Conservation (phyloP, 805 yeast species). For the Candida parachauliodes region DNA sequence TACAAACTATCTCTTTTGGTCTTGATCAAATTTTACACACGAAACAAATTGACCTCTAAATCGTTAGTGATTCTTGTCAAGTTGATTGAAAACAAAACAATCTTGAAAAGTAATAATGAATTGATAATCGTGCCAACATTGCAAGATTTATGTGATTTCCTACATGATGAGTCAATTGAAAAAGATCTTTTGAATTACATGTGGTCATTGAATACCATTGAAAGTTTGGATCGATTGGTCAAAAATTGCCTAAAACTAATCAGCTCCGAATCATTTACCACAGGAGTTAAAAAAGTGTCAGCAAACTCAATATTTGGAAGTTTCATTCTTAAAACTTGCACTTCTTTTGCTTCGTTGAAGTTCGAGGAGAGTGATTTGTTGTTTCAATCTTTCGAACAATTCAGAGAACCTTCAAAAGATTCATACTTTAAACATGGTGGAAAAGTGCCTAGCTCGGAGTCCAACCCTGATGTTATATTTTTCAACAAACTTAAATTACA, state of each 20-base stretch:
- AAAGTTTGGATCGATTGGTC: constrained; percentile 33
- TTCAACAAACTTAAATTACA: constrained; percentile 15
- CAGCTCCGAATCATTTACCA: not conserved
- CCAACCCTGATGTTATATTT: constrained; percentile 12
- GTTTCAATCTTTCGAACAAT: constrained; percentile 32
- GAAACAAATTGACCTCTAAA: constrained; percentile 16
- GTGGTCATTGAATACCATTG: constrained; percentile 50
- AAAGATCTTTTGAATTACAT: constrained; percentile 30
- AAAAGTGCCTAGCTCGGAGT: constrained; percentile 1
- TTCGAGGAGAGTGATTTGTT: constrained; percentile 35
- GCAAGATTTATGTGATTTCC: constrained; percentile 20
- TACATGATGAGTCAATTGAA: constrained; percentile 15
- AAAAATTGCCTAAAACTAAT: constrained; percentile 1
- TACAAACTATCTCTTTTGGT: constrained; percentile 50
- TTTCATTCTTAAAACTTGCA: constrained; percentile 27
- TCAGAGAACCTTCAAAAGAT: constrained; percentile 25
- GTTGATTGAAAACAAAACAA: constrained; percentile 29
- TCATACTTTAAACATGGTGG: constrained; percentile 16
- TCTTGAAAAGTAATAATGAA: constrained; percentile 10
- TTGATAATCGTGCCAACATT: constrained; percentile 29
- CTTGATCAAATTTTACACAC: constrained; percentile 28
- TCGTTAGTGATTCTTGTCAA: constrained; percentile 41
- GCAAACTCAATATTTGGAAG: constrained; percentile 27
- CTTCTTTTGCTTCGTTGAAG: constrained; percentile 30
- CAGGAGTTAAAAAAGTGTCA: constrained; percentile 10